Percentiles rank a stretch among this genome's conserved stretches.
These are phyloP conservation scores for Termitomyces eurrhizus DNA, from an alignment of 768 basidiomycete genomes.

Conservation along the genomic window DNA sequence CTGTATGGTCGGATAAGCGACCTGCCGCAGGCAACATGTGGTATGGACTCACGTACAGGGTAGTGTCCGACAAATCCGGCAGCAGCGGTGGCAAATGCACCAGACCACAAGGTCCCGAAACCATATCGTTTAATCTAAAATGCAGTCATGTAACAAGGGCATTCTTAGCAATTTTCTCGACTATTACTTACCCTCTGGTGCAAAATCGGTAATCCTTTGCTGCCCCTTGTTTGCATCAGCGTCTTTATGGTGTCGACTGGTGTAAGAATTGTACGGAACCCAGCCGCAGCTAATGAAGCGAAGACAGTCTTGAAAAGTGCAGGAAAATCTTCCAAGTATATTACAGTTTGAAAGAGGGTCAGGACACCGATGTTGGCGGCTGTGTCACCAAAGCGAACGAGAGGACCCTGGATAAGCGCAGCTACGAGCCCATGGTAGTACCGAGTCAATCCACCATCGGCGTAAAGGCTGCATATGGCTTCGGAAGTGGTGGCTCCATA, in stretches of 20 bases:
- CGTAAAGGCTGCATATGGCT: slow-evolving; percentile 63
- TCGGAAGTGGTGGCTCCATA: slow-evolving; percentile 71
- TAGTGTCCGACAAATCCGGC: slow-evolving; percentile 94
- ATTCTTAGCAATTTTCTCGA: neutral
- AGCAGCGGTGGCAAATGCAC: slow-evolving; percentile 85
- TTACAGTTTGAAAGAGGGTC: slow-evolving; percentile 75
- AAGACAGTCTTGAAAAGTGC: slow-evolving; percentile 70
- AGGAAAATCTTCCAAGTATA: slow-evolving; percentile 64
- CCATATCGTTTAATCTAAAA: slow-evolving; percentile 69
- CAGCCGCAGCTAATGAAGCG: slow-evolving; percentile 73
- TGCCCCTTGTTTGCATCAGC: slow-evolving; percentile 89
- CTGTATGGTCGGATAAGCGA: slow-evolving; percentile 23
- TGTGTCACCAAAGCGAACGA: slow-evolving; percentile 90
- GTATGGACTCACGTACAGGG: slow-evolving; percentile 44
- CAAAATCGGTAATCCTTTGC: slow-evolving; percentile 61
- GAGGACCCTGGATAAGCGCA: slow-evolving; percentile 82
- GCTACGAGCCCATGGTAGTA: slow-evolving; percentile 88
- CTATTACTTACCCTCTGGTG: slow-evolving; percentile 48
- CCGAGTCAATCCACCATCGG: slow-evolving; percentile 75
- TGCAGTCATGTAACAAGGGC: neutral
- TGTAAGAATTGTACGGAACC: slow-evolving; percentile 86
- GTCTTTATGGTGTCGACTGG: slow-evolving; percentile 96
- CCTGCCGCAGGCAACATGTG: neutral
- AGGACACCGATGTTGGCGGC: slow-evolving; percentile 92
- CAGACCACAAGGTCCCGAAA: slow-evolving; percentile 80